Conservation (phyloP, 441 rosid genomes). For the Populus hybrid region DNA sequence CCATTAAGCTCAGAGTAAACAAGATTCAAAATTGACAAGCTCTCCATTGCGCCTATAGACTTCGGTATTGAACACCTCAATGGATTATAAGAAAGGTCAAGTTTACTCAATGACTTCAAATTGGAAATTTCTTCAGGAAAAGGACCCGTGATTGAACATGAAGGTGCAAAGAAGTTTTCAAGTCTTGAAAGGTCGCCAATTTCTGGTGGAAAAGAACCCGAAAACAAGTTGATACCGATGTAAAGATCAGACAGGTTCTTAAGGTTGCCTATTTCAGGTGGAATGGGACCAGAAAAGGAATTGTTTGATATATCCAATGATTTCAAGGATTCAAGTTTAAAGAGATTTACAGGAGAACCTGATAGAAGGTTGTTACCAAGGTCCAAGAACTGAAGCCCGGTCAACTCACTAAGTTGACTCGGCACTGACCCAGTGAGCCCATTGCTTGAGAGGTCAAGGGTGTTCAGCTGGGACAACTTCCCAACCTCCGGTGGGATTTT, state of each 20-base stretch:
- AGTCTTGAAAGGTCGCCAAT: conserved; percentile 60
- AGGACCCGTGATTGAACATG: conserved; percentile 64
- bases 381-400: conserved; percentile 52
- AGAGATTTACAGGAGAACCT: conserved; percentile 49
- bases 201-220: conserved; percentile 65
- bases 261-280: conserved; percentile 55
- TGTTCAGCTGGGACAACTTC: conserved; percentile 34
- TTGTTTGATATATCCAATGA: conserved; percentile 77
- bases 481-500: conserved; percentile 55
- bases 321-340: conserved; percentile 43
- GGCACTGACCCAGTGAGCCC: conserved; percentile 50
- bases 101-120: conserved; percentile 41
- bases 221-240: conserved; percentile 63
- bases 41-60: conserved; percentile 53
- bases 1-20: conserved; percentile 65
- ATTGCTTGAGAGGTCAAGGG: conserved; percentile 65
- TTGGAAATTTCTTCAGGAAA: conserved; percentile 54
- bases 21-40: conserved; percentile 50
- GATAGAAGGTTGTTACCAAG: conserved; percentile 55
- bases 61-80: conserved; percentile 65
- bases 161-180: conserved; percentile 48
- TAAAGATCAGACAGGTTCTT: conserved; percentile 59
- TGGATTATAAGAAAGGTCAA: conserved; percentile 85
- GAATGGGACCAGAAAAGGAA: conserved; percentile 56
- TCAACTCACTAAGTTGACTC: conserved; percentile 41